A percentile compares a stretch with the other conserved stretches of the same genome.
phyloP scores from a whole-genome alignment of 768 basidiomycete species.

The Collybia sp. region DNA sequence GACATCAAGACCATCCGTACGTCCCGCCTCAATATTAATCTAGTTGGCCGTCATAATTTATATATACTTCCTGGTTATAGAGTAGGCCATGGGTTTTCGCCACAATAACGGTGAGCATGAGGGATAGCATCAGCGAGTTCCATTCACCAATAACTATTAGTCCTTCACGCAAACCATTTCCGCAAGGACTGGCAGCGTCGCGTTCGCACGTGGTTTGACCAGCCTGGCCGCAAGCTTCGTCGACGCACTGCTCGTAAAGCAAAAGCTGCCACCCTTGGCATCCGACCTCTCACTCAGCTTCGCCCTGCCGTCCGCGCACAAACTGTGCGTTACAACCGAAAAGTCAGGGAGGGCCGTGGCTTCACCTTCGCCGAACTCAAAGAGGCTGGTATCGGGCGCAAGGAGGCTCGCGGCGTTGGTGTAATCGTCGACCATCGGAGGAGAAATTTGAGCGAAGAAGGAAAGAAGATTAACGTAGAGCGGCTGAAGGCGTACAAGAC shows the following conservation, averaged over 20 bases:
- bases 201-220: conserved; percentile 98
- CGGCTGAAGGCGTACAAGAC: conserved; percentile 91
- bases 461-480: conserved; percentile 92
- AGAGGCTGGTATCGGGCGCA: conserved; percentile 90
- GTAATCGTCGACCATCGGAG: conserved; percentile 97
- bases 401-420: conserved; percentile 89
- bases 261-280: conserved; percentile 88
- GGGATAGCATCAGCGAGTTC: not conserved
- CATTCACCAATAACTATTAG: conserved; percentile 26
- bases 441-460: conserved; percentile 95
- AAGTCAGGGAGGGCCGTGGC: conserved; percentile 93
- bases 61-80: conserved; percentile 18
- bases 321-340: conserved; percentile 97
- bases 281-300: conserved; percentile 86
- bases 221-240: conserved; percentile 96
- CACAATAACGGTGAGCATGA: conserved; percentile 71
- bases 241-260: conserved; percentile 87
- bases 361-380: conserved; percentile 94
- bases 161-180: conserved; percentile 93
- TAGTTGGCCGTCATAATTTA: conserved; percentile 11
- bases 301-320: conserved; percentile 96
- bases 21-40: conserved; percentile 12
- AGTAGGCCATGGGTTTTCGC: conserved; percentile 68
- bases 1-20: conserved; percentile 44
- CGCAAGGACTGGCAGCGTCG: conserved; percentile 99